Conservation (phyloP, 306 rosid species). For the Trifolium pratense region DNA sequence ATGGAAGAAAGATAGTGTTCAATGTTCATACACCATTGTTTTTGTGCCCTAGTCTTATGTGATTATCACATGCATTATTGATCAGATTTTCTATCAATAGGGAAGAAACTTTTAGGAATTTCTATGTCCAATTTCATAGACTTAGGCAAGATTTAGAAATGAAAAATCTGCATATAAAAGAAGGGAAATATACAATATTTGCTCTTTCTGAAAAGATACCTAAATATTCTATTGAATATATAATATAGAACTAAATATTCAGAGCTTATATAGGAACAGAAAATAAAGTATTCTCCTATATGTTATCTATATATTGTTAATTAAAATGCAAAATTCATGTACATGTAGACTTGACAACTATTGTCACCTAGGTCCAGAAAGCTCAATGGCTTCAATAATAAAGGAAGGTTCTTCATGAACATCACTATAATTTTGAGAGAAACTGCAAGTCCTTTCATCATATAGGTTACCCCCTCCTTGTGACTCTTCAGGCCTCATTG, state of each 20-base stretch:
- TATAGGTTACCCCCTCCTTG: constrained; percentile 55
- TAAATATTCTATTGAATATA: background rate
- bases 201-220: constrained; percentile 10
- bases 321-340: constrained; percentile 50
- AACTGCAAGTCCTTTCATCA: constrained; percentile 68
- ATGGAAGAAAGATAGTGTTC: background rate
- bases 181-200: background rate
- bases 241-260: background rate
- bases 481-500: constrained; percentile 59
- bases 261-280: constrained; percentile 7
- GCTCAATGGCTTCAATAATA: constrained; percentile 87
- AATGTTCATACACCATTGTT: too few relatives aligned
- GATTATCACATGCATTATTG: background rate
- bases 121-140: background rate
- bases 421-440: constrained; percentile 68
- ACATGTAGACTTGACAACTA: constrained; percentile 42
- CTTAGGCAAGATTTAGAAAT: constrained; percentile 9
- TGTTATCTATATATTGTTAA: constrained; percentile 32
- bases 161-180: background rate
- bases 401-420: constrained; percentile 76
- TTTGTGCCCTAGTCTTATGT: too few relatives aligned
- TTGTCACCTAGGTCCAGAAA: constrained; percentile 89
- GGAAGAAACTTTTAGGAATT: background rate
- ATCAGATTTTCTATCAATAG: too few relatives aligned
- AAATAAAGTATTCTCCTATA: constrained; percentile 26